These are phyloP conservation scores for Magnolia kwangsiensis DNA, from an alignment of 164 flowering plant genomes.

Conservation along the genomic window DNA sequence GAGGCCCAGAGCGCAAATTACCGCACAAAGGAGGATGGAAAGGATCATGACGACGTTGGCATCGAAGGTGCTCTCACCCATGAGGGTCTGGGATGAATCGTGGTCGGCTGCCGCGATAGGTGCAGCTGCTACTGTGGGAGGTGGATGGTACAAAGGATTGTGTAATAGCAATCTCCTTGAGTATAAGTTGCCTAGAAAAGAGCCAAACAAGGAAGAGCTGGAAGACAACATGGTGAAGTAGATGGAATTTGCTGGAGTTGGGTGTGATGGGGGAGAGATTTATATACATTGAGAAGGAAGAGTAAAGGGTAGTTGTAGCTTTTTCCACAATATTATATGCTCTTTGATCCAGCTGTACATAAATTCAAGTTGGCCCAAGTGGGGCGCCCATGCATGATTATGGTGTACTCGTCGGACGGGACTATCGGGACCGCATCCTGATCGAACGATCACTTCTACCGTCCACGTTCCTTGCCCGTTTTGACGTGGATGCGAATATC, in stretches of 20 bases:
- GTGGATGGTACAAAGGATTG: slow-evolving; percentile 24
- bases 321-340: neutral
- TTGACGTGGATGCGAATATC: too few relatives aligned
- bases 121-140: slow-evolving; percentile 18
- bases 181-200: neutral
- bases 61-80: slow-evolving; percentile 41
- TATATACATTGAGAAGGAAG: neutral
- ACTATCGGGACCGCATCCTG: neutral
- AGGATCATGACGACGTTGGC: slow-evolving; percentile 79
- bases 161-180: slow-evolving; percentile 33
- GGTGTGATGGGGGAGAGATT: neutral
- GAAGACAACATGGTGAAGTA: neutral
- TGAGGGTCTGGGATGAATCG: neutral
- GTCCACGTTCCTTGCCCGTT: too few relatives aligned
- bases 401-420: too few relatives aligned
- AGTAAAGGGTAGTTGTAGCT: neutral
- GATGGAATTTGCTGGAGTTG: neutral
- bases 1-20: slow-evolving; percentile 77
- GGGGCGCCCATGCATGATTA: too few relatives aligned
- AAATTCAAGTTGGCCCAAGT: neutral
- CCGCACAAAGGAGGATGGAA: slow-evolving; percentile 76
- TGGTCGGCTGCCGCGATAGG: slow-evolving; percentile 2
- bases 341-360: neutral
- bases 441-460: too few relatives aligned
- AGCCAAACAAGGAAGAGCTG: neutral